phyloP scores from a whole-genome alignment of 805 yeast genomes.

The Wickerhamiella hasegawae region DNA sequence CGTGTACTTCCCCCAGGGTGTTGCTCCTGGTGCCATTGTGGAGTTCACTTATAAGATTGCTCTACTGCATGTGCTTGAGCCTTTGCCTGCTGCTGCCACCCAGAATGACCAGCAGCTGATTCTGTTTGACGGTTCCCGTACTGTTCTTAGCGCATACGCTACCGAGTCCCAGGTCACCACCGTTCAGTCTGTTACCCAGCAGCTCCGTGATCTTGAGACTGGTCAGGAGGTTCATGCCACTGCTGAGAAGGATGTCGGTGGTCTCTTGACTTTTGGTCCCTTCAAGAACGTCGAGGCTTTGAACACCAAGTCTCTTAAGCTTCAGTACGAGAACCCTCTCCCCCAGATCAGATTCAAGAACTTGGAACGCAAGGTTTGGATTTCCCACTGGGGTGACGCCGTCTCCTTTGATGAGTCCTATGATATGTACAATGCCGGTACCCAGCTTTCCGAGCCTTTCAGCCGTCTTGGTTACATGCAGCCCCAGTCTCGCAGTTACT shows the following conservation, averaged over 20 bases:
- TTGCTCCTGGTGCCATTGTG: too few relatives aligned
- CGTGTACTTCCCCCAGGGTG: too few relatives aligned
- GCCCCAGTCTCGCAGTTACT: conserved; percentile 28
- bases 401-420: conserved; percentile 73
- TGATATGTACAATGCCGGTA: conserved; percentile 63
- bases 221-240: conserved; percentile 11
- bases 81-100: conserved; percentile 48
- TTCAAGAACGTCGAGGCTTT: conserved; percentile 21
- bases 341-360: conserved; percentile 49
- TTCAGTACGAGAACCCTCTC: conserved; percentile 45
- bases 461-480: conserved; percentile 66
- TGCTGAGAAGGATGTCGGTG: conserved; percentile 10
- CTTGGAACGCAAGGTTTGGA: conserved; percentile 66
- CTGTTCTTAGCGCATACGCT: conserved; percentile 44
- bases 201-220: conserved; percentile 31
- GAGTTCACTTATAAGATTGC: too few relatives aligned
- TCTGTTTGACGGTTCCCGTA: conserved; percentile 35
- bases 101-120: conserved; percentile 49
- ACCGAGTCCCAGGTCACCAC: conserved; percentile 33
- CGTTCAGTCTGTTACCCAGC: conserved; percentile 28
- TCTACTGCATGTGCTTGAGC: conserved; percentile 31
- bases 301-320: conserved; percentile 27
- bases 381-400: conserved; percentile 68
- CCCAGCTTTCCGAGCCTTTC: conserved; percentile 41
- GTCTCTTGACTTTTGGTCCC: conserved; percentile 40